These are phyloP conservation scores for Trametes elegans DNA, from an alignment of 768 basidiomycete species.

Conservation along the genomic window DNA sequence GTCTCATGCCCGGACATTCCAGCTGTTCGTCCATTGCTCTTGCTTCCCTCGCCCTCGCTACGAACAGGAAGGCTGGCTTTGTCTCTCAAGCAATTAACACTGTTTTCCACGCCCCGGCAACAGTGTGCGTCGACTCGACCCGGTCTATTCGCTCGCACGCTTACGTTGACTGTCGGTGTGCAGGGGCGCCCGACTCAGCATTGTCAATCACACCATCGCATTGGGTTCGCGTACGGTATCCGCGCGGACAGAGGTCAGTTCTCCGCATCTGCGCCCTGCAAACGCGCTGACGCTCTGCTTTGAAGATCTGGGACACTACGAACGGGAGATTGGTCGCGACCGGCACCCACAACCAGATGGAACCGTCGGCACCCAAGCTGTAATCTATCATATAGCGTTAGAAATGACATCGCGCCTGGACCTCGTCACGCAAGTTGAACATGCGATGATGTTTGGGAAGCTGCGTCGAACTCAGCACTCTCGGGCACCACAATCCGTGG, in stretches of 20 bases:
- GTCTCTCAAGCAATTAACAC: constrained; percentile 18
- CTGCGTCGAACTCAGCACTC: too few relatives aligned
- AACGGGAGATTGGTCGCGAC: constrained; percentile 15
- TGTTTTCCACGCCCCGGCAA: constrained; percentile 15
- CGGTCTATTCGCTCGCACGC: neutral
- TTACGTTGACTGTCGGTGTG: neutral
- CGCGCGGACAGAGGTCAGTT: constrained; percentile 13
- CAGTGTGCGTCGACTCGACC: neutral
- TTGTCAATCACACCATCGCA: constrained; percentile 10
- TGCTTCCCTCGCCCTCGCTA: constrained; percentile 10
- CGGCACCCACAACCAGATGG: constrained; percentile 20
- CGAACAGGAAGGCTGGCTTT: neutral
- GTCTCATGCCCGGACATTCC: neutral
- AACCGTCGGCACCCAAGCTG: constrained; percentile 9
- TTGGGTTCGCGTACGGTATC: constrained; percentile 11
- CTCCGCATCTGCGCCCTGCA: neutral
- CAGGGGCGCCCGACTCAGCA: constrained; percentile 12
- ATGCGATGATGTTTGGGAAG: neutral
- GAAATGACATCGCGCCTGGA: neutral
- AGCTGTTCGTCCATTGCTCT: constrained; percentile 19
- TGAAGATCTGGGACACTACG: constrained; percentile 21
- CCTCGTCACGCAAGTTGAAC: too few relatives aligned
- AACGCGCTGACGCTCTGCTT: too few relatives aligned
- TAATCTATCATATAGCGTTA: too few relatives aligned
- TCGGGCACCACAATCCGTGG: too few relatives aligned